Evolutionary conservation across 2,329 filamentous ascomycete species (phyloP), one percentile per base, ranked within the genome.

Genomic region (Pyrenophora tritici-repentis): DNA sequence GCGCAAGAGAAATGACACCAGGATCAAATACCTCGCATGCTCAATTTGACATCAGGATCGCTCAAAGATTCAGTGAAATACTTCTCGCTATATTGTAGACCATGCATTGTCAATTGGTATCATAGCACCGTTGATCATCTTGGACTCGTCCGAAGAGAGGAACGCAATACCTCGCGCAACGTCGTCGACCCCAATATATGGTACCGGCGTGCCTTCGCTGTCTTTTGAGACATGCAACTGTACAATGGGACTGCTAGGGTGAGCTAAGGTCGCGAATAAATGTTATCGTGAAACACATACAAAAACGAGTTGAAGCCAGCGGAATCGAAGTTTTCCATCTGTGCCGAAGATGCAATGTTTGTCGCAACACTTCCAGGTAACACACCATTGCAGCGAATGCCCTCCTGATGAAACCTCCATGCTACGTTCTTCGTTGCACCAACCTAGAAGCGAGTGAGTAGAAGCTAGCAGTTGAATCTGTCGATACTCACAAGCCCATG

Each of bases 401-500:
- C 72, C 29, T 79, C 73, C 29, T 75, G 70, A 13, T 70, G 71
- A 52, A 79, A 79, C 4, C 76, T 65, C 72, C 75, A 80, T 4
- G 78, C 77, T 0, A 78, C 75, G 42, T 79, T 79, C 54, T 78
- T 79, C 3, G 78, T 80, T 10, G 76, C 75, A 8, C 77, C 78
- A 13, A 78, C 65, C 67, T 40, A 61, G 61, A 1, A 55, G 54
- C 8, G 14, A 39, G 12, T 40, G 20, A 41, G 29, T 2, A 32
- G 45, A 44, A 17, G 14, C n/a, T 1, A 3, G 6, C 0, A 0
- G 4, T 14, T 4, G 14, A 6, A 4, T 1, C 22, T 16, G 0
- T 16, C 2, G 10, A 5, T 41, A 68, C 73, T 46, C 50, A 76
- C 64, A 66, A 79, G 61, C 0, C 73, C 74, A 59, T 77, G 75